These are phyloP conservation scores for Westerdykella sp. DNA, from an alignment of 2,329 filamentous ascomycete species.

Conservation along the genomic window DNA sequence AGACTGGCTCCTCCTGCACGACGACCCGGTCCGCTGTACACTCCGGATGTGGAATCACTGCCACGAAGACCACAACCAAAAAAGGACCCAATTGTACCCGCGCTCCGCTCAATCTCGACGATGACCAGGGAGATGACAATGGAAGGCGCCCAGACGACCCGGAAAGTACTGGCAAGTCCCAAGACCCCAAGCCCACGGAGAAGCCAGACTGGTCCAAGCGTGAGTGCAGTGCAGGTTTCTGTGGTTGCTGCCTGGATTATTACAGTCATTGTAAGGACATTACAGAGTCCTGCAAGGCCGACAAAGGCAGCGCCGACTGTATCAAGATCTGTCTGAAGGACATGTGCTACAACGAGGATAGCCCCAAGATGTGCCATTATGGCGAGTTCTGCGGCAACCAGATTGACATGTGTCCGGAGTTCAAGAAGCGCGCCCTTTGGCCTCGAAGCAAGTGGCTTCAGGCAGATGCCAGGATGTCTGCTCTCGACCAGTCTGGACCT, in stretches of 20 bases:
- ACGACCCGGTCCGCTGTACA: constrained; percentile 10
- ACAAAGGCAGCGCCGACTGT: constrained; percentile 1
- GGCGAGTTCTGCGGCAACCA: neutral
- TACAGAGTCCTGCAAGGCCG: constrained; percentile 6
- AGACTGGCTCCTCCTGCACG: constrained; percentile 8
- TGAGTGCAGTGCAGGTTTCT: neutral
- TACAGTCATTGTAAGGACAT: neutral
- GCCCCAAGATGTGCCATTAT: neutral
- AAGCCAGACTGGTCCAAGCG: neutral
- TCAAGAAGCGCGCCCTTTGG: neutral
- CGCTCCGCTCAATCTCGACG: constrained; percentile 20
- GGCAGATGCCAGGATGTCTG: neutral
- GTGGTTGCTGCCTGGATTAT: neutral
- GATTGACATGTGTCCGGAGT: neutral
- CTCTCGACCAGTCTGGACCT: neutral
- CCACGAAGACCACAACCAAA: constrained; percentile 7
- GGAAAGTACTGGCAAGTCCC: neutral
- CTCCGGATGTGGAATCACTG: constrained; percentile 12
- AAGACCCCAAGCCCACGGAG: neutral
- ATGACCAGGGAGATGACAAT: constrained; percentile 23
- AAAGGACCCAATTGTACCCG: constrained; percentile 13
- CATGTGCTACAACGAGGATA: neutral
- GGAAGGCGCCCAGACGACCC: neutral
- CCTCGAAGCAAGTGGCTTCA: neutral
- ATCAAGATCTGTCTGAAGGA: neutral